Evolutionary conservation across 176 grass and related monocot genomes (phyloP).

Genomic region (Alloteropsis semialata): DNA sequence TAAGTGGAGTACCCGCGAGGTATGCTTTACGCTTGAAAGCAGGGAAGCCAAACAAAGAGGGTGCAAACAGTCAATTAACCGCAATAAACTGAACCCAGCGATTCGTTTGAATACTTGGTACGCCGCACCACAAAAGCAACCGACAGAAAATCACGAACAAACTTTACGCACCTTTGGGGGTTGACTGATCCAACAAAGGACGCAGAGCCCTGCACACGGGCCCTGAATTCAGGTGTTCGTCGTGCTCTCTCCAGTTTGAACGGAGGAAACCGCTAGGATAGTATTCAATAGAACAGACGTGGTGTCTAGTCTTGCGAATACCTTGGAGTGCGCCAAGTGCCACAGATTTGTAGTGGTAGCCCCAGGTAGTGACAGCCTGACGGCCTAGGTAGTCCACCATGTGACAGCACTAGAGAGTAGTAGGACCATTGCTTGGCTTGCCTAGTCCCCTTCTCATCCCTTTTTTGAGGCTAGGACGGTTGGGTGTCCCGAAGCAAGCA

Average conservation of each 20-base stretch:
- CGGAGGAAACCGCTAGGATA: neutral
- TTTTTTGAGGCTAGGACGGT: too few relatives aligned
- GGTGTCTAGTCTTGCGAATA: too few relatives aligned
- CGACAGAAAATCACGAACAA: neutral
- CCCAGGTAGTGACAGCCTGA: too few relatives aligned
- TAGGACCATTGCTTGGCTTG: too few relatives aligned
- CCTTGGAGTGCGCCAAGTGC: too few relatives aligned
- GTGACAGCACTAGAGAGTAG: too few relatives aligned
- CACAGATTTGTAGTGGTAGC: too few relatives aligned
- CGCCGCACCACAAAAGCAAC: neutral
- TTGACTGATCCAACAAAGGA: slow-evolving; percentile 8
- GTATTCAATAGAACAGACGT: too few relatives aligned
- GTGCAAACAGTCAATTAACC: neutral
- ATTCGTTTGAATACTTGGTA: neutral
- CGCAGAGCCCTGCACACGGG: neutral
- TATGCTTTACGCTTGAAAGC: slow-evolving; percentile 16
- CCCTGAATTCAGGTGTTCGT: neutral
- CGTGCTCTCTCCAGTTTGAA: neutral
- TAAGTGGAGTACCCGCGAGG: neutral
- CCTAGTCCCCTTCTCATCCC: too few relatives aligned
- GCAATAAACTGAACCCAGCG: neutral
- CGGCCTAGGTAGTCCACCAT: too few relatives aligned
- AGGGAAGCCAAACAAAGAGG: neutral
- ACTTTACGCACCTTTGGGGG: neutral
- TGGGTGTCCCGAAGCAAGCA: too few relatives aligned